A percentile compares a stretch with the other conserved stretches of the same genome.
Evolutionary conservation across 106 monocot species (phyloP).

Genomic region (Phalaenopsis equestris): DNA sequence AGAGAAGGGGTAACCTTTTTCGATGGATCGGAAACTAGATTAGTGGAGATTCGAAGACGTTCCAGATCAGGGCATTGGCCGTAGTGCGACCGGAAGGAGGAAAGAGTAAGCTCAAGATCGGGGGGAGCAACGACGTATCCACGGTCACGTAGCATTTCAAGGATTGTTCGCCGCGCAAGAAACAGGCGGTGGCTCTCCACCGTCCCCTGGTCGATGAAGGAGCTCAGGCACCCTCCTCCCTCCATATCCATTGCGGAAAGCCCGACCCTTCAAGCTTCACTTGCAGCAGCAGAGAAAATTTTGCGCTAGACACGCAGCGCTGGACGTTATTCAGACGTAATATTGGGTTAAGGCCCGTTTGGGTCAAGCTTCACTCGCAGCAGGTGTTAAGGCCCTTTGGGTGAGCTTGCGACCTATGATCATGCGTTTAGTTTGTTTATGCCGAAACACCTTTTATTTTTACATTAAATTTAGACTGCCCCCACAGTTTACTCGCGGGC

Average conservation of each 20-base stretch:
- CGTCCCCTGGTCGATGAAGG: conserved; percentile 48
- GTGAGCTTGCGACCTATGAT: too few species aligned
- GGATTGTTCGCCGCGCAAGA: conserved; percentile 65
- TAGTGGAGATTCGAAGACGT: conserved; percentile 8
- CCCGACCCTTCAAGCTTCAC: too few species aligned
- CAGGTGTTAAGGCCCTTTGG: too few species aligned
- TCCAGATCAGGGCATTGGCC: conserved; percentile 11
- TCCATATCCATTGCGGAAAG: not conserved
- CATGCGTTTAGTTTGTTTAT: too few species aligned
- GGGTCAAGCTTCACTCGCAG: too few species aligned
- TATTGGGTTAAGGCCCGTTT: too few species aligned
- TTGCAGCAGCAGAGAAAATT: too few species aligned
- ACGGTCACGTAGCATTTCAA: conserved; percentile 90
- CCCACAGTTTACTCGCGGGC: too few species aligned
- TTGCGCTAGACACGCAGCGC: too few species aligned
- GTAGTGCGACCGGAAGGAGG: conserved; percentile 6
- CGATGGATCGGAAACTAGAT: conserved; percentile 8
- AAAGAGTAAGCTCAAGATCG: conserved; percentile 6
- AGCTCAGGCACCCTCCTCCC: conserved; percentile 28
- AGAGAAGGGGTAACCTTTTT: conserved; percentile 7
- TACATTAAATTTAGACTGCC: too few species aligned
- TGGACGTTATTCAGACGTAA: too few species aligned
- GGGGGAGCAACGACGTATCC: conserved; percentile 43
- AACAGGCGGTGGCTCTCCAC: conserved; percentile 76
- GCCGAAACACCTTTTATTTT: too few species aligned